These are phyloP conservation scores for Abrus pulchellus DNA, from an alignment of 306 rosid genomes.

Conservation along the genomic window DNA sequence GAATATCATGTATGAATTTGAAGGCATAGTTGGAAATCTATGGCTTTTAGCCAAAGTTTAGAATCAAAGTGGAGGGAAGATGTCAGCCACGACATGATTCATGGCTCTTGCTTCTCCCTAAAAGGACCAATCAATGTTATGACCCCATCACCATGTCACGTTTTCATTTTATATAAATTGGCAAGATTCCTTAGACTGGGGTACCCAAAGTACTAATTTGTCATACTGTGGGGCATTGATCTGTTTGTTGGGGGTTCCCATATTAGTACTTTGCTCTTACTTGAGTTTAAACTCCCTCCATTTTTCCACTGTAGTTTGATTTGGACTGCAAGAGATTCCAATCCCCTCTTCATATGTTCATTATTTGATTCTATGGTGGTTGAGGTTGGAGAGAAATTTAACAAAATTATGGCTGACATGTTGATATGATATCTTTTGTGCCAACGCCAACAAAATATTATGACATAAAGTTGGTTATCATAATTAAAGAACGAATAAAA, in stretches of 20 bases:
- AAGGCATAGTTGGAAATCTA: constrained; percentile 40
- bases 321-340: constrained; percentile 49
- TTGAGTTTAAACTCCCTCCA: constrained; percentile 7
- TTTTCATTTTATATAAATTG: not conserved
- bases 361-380: constrained; percentile 44
- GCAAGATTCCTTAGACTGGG: constrained; percentile 47
- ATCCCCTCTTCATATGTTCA: constrained; percentile 32
- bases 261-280: constrained; percentile 5
- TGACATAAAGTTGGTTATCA: constrained; percentile 54
- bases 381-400: constrained; percentile 48
- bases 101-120: constrained; percentile 37
- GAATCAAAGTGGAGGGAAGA: constrained; percentile 36
- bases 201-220: constrained; percentile 49
- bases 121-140: constrained; percentile 46
- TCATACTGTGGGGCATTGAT: constrained; percentile 49
- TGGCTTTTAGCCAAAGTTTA: constrained; percentile 37
- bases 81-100: constrained; percentile 42
- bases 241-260: not conserved
- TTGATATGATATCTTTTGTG: constrained; percentile 50
- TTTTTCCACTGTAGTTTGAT: constrained; percentile 34
- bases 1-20: constrained; percentile 36
- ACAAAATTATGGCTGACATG: constrained; percentile 64
- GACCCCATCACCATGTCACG: constrained; percentile 51
- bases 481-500: constrained; percentile 39
- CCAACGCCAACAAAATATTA: constrained; percentile 41